Conservation (phyloP, 306 rosid species). For the Pueraria montana region DNA sequence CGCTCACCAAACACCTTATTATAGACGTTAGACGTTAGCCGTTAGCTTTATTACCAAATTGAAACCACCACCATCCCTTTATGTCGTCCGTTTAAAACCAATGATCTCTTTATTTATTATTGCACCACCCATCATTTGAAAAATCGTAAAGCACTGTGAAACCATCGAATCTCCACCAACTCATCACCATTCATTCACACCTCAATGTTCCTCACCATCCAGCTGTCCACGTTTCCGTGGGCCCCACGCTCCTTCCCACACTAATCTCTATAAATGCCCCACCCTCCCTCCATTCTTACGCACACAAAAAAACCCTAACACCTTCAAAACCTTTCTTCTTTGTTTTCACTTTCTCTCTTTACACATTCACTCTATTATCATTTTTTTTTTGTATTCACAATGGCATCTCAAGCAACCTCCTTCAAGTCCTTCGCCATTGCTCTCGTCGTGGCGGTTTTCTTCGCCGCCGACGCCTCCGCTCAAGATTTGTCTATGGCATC, state of each 20-base stretch:
- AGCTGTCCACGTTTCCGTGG: constrained; percentile 43
- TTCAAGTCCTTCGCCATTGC: background rate
- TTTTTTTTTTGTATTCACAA: too few species aligned
- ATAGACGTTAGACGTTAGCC: too few species aligned
- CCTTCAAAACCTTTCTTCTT: background rate
- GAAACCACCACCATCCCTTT: too few species aligned
- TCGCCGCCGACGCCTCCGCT: constrained; percentile 37
- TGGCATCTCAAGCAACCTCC: background rate
- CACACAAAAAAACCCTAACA: background rate
- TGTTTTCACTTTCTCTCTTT: background rate
- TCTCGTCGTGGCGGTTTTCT: constrained; percentile 38
- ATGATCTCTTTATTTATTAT: too few species aligned
- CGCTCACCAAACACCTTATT: too few species aligned
- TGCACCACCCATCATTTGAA: too few species aligned
- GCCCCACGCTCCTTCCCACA: constrained; percentile 27
- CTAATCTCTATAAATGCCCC: background rate
- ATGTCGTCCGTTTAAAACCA: too few species aligned
- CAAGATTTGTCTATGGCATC: constrained; percentile 59
- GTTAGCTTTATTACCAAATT: too few species aligned
- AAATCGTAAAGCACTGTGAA: too few species aligned
- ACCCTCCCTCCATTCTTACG: background rate
- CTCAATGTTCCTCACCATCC: constrained; percentile 3
- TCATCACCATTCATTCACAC: background rate
- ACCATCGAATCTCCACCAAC: background rate
- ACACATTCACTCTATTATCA: background rate